Evolutionary conservation across 768 basidiomycete genomes (phyloP).

Genomic region (Postia placenta): DNA sequence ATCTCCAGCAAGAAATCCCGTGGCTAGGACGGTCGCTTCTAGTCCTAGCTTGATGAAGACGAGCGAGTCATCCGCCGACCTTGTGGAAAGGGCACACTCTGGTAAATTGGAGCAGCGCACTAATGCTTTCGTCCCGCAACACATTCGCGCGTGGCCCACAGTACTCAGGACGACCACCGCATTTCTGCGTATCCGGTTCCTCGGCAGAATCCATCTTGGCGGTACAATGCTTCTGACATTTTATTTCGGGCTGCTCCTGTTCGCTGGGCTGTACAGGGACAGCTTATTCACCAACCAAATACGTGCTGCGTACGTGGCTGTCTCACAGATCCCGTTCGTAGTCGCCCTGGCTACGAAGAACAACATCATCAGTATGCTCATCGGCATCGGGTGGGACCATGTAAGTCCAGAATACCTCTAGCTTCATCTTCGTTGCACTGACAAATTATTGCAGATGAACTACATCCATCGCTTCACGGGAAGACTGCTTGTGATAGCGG

Average conservation of each 20-base stretch:
- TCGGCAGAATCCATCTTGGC: slow-evolving; percentile 35
- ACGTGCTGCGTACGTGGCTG: slow-evolving; percentile 30
- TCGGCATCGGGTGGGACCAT: slow-evolving; percentile 43
- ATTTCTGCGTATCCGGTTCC: slow-evolving; percentile 30
- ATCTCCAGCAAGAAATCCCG: too few relatives aligned
- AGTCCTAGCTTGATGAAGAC: too few relatives aligned
- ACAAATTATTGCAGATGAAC: slow-evolving; percentile 18
- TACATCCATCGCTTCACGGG: slow-evolving; percentile 51
- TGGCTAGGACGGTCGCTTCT: too few relatives aligned
- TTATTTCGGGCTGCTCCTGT: slow-evolving; percentile 32
- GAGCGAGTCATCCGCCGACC: background rate
- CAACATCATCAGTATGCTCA: slow-evolving; percentile 32
- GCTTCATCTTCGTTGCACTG: too few relatives aligned
- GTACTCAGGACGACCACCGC: slow-evolving; percentile 47
- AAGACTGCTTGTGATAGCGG: slow-evolving; percentile 31
- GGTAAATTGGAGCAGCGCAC: slow-evolving; percentile 2
- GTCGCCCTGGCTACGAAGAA: slow-evolving; percentile 45
- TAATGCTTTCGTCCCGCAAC: slow-evolving; percentile 15
- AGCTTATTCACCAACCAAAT: slow-evolving; percentile 28
- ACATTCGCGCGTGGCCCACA: slow-evolving; percentile 39
- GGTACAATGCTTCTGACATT: slow-evolving; percentile 28
- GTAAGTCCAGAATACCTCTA: too few relatives aligned
- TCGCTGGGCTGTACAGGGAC: slow-evolving; percentile 29
- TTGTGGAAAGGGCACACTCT: background rate
- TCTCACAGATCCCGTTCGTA: slow-evolving; percentile 41